A percentile compares a stretch with the other conserved stretches of the same genome.
Evolutionary conservation across 1,284 basidiomycete species (phyloP).

Genomic region (Pseudozyma hubeiensis): DNA sequence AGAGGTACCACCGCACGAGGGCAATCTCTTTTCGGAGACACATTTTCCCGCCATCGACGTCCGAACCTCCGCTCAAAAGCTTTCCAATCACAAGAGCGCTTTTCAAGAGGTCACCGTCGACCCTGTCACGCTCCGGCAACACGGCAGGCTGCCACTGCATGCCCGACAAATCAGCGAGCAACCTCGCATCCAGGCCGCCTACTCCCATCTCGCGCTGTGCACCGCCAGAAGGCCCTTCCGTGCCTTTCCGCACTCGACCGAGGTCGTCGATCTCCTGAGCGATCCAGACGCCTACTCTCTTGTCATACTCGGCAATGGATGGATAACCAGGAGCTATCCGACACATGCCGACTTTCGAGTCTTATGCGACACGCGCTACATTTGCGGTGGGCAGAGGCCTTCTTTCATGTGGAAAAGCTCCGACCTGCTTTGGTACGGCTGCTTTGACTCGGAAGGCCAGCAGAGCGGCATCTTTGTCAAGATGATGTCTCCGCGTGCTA

Average conservation of each 20-base stretch:
- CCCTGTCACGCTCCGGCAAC: constrained; percentile 19
- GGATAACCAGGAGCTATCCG: neutral
- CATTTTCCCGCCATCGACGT: constrained; percentile 15
- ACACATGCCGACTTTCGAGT: neutral
- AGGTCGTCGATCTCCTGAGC: constrained; percentile 5
- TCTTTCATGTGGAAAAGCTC: neutral
- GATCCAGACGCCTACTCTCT: constrained; percentile 9
- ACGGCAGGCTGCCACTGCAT: neutral
- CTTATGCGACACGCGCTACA: neutral
- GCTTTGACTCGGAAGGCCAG: neutral
- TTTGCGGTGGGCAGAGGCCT: neutral
- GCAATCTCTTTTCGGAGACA: neutral
- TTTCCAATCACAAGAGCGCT: neutral
- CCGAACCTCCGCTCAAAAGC: neutral
- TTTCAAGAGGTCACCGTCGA: constrained; percentile 3
- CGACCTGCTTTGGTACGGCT: neutral
- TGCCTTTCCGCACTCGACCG: no score
- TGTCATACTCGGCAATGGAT: neutral
- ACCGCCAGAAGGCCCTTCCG: constrained; percentile 4
- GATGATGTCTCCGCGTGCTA: no score
- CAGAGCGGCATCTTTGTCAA: neutral
- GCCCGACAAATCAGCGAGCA: neutral
- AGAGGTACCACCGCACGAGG: neutral
- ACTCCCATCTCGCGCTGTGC: constrained; percentile 28
- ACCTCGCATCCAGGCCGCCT: constrained; percentile 11